Percentiles rank a stretch among this genome's conserved stretches.
Evolutionary conservation across 2,329 filamentous ascomycete genomes (phyloP).

Genomic region (Calonectria pteridis): DNA sequence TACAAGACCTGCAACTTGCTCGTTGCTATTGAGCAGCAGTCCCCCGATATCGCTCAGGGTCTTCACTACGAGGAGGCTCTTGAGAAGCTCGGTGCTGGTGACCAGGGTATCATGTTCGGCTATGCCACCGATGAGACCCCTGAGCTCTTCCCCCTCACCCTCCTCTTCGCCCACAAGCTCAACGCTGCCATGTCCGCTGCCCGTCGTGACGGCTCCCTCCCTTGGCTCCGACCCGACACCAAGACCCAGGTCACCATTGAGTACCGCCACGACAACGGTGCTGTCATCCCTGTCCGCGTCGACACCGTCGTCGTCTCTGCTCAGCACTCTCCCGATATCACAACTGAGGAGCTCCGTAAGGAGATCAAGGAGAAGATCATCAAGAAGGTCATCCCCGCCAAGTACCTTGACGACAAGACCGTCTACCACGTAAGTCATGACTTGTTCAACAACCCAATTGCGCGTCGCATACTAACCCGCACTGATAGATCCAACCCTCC

Average conservation of each 20-base stretch:
- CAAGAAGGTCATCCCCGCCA: conserved; percentile 90
- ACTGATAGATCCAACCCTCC: conserved; percentile 87
- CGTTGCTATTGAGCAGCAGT: conserved; percentile 99
- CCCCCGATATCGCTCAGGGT: conserved; percentile 98
- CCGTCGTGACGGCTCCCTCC: conserved; percentile 86
- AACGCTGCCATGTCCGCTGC: conserved; percentile 94
- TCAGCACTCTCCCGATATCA: conserved; percentile 90
- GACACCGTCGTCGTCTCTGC: conserved; percentile 98
- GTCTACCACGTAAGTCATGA: conserved; percentile 84
- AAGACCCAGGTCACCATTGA: conserved; percentile 99
- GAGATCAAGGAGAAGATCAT: conserved; percentile 98
- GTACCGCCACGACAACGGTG: conserved; percentile 96
- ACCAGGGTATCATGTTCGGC: conserved; percentile 99
- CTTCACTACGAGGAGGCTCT: conserved; percentile 98
- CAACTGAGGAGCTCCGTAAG: conserved; percentile 91
- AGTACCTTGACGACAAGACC: conserved; percentile 93
- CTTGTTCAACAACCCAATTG: background rate
- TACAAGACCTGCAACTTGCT: conserved; percentile 99
- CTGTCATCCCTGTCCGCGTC: conserved; percentile 90
- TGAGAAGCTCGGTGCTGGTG: conserved; percentile 97
- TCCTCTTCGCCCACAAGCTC: conserved; percentile 95
- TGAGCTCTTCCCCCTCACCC: conserved; percentile 93
- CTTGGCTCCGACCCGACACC: conserved; percentile 98
- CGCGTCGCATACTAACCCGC: background rate
- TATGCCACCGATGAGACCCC: conserved; percentile 99